Evolutionary conservation across 225 moss, liverwort and hornwort genomes (phyloP), one percentile per base, ranked within the genome.

Genomic region (Thuidium tamariscinum): DNA sequence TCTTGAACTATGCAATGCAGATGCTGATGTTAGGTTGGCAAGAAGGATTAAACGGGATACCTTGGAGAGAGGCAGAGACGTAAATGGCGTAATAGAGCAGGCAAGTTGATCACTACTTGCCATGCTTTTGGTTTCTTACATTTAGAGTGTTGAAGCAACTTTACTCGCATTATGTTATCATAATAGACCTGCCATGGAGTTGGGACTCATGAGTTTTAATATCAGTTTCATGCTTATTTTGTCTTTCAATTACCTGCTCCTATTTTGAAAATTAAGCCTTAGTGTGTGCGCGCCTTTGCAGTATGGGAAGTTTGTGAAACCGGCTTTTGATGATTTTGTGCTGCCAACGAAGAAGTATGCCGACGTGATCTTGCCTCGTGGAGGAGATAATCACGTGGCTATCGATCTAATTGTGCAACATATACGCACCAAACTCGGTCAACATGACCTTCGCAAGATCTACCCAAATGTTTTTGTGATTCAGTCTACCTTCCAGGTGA

Each of bases 221-320:
- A 51, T 51, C 26, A 26, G n/a, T 64, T 51, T 25, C 49, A 51
- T 81, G 65, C 36, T 39, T 20, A 27, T 52, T 67, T 82, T 82
- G 39, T 57, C 71, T 57, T 71, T 71, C 44, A 59, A 27, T 68
- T 22, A 39, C 36, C 30, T 70, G 69, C 32, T 41, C 56, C 16
- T 82, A 23, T 60, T 89, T 86, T 91, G 84, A 36, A 48, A n/a
- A 74, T 48, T 18, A 68, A 82, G 73, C 48, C 83, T 36, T 60
- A 36, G 56, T 72, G 26, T 83, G 23, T 72, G 74, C 26, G 49
- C 21, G 44, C 26, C 18, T 76, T 64, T 88, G 85, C 93, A 96
- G 95, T 98, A 98, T 81, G 95, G 93, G 72, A 98, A 96, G 89
- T 98, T 98, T 88, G 97, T 98, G 87, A 98, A 98, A 89, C 97